phyloP scores from a whole-genome alignment of 1,284 basidiomycete genomes.

The Mycena sp. region DNA sequence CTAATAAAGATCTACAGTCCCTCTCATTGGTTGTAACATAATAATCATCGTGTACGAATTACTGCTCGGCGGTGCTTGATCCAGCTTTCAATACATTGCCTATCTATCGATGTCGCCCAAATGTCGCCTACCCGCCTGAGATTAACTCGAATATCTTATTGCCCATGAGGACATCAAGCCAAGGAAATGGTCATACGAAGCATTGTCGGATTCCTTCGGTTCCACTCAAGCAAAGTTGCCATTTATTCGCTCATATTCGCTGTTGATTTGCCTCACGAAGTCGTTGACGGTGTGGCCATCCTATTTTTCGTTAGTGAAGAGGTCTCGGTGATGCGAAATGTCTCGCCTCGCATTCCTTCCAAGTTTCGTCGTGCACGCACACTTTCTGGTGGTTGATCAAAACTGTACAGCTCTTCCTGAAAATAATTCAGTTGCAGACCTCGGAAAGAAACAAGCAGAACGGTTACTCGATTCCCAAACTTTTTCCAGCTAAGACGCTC shows the following conservation, averaged over 20 bases:
- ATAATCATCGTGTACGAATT: constrained; percentile 87
- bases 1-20: constrained; percentile 65
- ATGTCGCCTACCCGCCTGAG: background rate
- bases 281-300: constrained; percentile 78
- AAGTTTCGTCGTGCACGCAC: constrained; percentile 81
- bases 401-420: constrained; percentile 86
- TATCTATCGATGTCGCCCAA: background rate
- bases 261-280: constrained; percentile 82
- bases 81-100: no score
- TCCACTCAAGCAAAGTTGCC: constrained; percentile 17
- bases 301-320: constrained; percentile 48
- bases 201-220: no score
- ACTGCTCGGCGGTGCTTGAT: constrained; percentile 60
- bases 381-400: constrained; percentile 74
- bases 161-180: no score
- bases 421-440: constrained; percentile 7
- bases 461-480: constrained; percentile 66
- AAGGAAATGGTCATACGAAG: no score
- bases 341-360: constrained; percentile 87
- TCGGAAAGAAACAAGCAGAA: constrained; percentile 10
- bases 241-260: constrained; percentile 76
- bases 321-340: background rate
- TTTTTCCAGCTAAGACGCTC: constrained; percentile 60
- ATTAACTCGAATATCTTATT: no score
- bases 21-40: constrained; percentile 85